Conservation (phyloP, 2,329 filamentous ascomycete genomes). For the Phialocephala subalpina region DNA sequence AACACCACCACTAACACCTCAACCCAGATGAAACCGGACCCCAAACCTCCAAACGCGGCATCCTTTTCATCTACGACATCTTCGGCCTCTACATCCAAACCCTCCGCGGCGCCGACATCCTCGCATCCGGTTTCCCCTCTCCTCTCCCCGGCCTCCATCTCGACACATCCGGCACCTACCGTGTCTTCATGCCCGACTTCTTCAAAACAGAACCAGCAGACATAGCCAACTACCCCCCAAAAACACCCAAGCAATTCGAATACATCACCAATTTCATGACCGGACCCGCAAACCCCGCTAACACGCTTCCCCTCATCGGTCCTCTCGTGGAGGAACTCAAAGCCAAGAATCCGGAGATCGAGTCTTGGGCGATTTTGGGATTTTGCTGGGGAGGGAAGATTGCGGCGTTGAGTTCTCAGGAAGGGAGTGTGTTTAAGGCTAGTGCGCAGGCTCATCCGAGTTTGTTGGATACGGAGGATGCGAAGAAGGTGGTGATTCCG, state of each 20-base stretch:
- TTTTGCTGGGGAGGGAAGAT: conserved; percentile 78
- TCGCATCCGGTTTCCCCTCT: conserved; percentile 54
- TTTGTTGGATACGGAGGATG: conserved; percentile 69
- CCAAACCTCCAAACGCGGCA: conserved; percentile 58
- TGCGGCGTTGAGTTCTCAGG: conserved; percentile 58
- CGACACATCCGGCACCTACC: conserved; percentile 66
- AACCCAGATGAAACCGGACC: conserved; percentile 54
- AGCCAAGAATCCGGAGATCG: conserved; percentile 28
- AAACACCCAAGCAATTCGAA: conserved; percentile 31
- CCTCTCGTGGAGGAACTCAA: conserved; percentile 25
- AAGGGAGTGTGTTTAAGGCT: conserved; percentile 62
- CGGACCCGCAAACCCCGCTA: conserved; percentile 22
- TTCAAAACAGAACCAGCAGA: conserved; percentile 67
- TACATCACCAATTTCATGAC: conserved; percentile 36
- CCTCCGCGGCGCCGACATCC: conserved; percentile 71
- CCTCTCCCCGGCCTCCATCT: conserved; percentile 1
- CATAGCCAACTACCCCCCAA: conserved; percentile 28
- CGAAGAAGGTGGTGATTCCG: conserved; percentile 65
- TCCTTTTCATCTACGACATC: conserved; percentile 70
- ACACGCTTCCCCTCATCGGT: conserved; percentile 23
- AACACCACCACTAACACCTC: conserved; percentile 9
- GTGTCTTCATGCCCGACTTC: conserved; percentile 90
- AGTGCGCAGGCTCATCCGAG: conserved; percentile 63
- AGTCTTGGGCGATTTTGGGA: conserved; percentile 43
- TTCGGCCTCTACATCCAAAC: conserved; percentile 76